Evolutionary conservation across 176 grass and related monocot genomes (phyloP).

Genomic region (Triticum monococcum): DNA sequence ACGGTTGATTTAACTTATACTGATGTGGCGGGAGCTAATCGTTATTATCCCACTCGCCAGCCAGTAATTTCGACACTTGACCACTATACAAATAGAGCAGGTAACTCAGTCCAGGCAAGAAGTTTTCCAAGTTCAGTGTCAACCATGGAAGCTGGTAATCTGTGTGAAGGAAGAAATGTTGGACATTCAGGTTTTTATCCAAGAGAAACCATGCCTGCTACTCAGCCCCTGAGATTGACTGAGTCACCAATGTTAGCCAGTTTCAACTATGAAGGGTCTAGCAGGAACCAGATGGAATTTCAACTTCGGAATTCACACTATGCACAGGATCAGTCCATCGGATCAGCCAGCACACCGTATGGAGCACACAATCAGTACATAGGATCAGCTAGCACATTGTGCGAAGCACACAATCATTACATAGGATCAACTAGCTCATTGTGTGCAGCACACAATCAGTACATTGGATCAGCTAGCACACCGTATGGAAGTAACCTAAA

Average conservation of each 20-base stretch:
- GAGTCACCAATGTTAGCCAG: constrained; percentile 41
- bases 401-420: constrained; percentile 14
- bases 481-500: constrained; percentile 8
- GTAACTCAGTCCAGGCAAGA: constrained; percentile 23
- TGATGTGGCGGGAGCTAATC: constrained; percentile 24
- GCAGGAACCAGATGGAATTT: constrained; percentile 34
- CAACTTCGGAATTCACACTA: neutral
- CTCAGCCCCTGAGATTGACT: constrained; percentile 61
- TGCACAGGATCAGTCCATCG: constrained; percentile 23
- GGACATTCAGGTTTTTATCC: constrained; percentile 25
- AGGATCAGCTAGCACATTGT: neutral
- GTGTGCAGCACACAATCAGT: constrained; percentile 12
- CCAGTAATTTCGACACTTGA: constrained; percentile 8
- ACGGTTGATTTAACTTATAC: constrained; percentile 25
- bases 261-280: constrained; percentile 31
- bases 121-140: constrained; percentile 16
- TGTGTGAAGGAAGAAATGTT: constrained; percentile 32
- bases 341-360: constrained; percentile 26
- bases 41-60: constrained; percentile 31
- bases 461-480: neutral
- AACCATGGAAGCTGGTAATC: constrained; percentile 32
- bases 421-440: constrained; percentile 28
- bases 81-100: constrained; percentile 8
- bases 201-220: constrained; percentile 54
- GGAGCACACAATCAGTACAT: constrained; percentile 3